A percentile compares a stretch with the other conserved stretches of the same genome.
Conservation (phyloP, 306 rosid species). For the Adenanthera pavonina region DNA sequence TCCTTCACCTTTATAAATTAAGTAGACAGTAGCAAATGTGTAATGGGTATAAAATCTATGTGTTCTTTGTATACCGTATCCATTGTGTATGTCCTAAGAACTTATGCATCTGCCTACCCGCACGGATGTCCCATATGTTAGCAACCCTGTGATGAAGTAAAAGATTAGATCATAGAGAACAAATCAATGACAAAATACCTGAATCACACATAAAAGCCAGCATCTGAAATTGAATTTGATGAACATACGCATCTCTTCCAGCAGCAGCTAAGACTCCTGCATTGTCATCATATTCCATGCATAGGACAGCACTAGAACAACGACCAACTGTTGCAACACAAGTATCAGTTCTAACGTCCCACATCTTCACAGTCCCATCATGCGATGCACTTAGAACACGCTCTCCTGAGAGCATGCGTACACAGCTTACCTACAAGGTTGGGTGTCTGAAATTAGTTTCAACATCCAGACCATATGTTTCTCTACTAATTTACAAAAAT, state of each 20-base stretch:
- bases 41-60: constrained; percentile 25
- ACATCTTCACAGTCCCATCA: constrained; percentile 99
- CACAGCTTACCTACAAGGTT: constrained; percentile 86
- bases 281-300: constrained; percentile 97
- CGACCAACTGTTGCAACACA: constrained; percentile 99
- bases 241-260: constrained; percentile 95
- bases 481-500: constrained; percentile 28
- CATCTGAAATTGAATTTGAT: constrained; percentile 28
- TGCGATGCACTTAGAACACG: constrained; percentile 96
- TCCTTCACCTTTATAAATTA: constrained; percentile 30
- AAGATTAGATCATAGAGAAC: constrained; percentile 39
- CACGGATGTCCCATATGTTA: constrained; percentile 93
- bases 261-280: constrained; percentile 92
- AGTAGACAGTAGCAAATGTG: constrained; percentile 9
- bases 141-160: constrained; percentile 67
- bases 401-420: constrained; percentile 95
- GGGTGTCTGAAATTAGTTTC: constrained; percentile 43
- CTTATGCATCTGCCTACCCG: constrained; percentile 94
- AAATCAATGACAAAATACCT: constrained; percentile 26
- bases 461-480: constrained; percentile 34
- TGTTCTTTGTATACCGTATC: constrained; percentile 69
- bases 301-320: constrained; percentile 92
- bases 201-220: constrained; percentile 28
- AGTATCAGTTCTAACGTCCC: constrained; percentile 98
- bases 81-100: constrained; percentile 94